phyloP scores from a whole-genome alignment of 192 early-diverging fungal species.

The Fimicolochytrium jonesii region DNA sequence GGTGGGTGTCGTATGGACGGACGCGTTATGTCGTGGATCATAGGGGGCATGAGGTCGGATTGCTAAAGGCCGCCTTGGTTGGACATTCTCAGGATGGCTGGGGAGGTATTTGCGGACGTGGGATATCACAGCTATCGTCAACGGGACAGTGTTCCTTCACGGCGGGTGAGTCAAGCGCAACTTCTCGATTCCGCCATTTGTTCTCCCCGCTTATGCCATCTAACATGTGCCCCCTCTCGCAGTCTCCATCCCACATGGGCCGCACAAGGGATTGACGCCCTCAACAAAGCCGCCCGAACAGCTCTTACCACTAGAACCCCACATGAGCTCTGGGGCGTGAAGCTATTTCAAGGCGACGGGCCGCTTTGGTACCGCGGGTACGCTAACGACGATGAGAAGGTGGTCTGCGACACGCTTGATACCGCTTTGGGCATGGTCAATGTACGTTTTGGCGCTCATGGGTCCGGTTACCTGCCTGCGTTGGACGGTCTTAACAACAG shows the following conservation, averaged over 20 bases:
- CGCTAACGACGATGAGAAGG: conserved; percentile 44
- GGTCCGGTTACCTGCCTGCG: too few species aligned
- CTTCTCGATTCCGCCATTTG: too few species aligned
- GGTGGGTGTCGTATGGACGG: conserved; percentile 7
- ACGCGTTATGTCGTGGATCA: too few species aligned
- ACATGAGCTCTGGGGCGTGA: conserved; percentile 10
- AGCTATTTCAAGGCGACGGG: conserved; percentile 39
- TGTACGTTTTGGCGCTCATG: conserved; percentile 18
- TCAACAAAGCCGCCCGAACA: conserved; percentile 41
- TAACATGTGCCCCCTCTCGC: not conserved
- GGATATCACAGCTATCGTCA: conserved; percentile 46
- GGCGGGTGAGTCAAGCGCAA: conserved; percentile 39
- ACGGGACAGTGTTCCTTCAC: conserved; percentile 57
- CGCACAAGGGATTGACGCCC: conserved; percentile 40
- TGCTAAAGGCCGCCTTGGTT: too few species aligned
- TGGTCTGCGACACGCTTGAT: conserved; percentile 42
- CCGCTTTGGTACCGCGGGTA: conserved; percentile 60
- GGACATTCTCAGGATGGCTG: conserved; percentile 36
- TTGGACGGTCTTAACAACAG: too few species aligned
- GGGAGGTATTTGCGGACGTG: conserved; percentile 41
- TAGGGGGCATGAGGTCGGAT: too few species aligned
- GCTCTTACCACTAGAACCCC: conserved; percentile 15
- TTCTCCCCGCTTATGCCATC: too few species aligned
- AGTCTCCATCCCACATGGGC: conserved; percentile 35
- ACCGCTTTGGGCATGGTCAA: conserved; percentile 42